Conservation (phyloP, 345 rosid genomes). For the Schrenkiella parvula region DNA sequence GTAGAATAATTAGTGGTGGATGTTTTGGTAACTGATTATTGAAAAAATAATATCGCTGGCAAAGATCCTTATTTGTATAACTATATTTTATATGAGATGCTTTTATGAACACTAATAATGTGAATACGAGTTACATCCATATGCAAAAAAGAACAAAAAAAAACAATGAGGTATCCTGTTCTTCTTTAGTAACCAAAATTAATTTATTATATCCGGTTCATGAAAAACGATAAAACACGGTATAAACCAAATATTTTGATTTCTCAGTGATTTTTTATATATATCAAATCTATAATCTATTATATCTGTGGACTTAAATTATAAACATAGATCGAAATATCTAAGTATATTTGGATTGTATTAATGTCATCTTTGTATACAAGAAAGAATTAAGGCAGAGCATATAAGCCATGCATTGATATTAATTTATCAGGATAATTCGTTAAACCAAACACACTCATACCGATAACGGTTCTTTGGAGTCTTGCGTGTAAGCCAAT, state of each 20-base stretch:
- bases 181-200: too few relatives aligned
- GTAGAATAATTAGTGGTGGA: background rate
- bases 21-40: background rate
- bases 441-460: slow-evolving; percentile 2
- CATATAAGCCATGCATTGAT: background rate
- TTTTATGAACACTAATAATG: background rate
- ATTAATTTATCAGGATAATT: background rate
- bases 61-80: background rate
- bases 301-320: background rate
- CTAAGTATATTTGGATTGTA: background rate
- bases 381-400: background rate
- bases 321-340: background rate
- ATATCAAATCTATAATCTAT: too few relatives aligned
- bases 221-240: too few relatives aligned
- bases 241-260: too few relatives aligned
- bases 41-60: background rate
- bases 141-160: too few relatives aligned
- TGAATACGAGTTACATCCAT: background rate
- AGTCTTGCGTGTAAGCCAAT: slow-evolving; percentile 2
- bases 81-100: background rate
- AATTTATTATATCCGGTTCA: too few relatives aligned
- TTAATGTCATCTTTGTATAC: background rate
- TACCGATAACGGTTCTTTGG: background rate
- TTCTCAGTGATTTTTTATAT: background rate
- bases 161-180: too few relatives aligned